phyloP scores from a whole-genome alignment of 2,329 filamentous ascomycete genomes.

The Phialophora expanda region DNA sequence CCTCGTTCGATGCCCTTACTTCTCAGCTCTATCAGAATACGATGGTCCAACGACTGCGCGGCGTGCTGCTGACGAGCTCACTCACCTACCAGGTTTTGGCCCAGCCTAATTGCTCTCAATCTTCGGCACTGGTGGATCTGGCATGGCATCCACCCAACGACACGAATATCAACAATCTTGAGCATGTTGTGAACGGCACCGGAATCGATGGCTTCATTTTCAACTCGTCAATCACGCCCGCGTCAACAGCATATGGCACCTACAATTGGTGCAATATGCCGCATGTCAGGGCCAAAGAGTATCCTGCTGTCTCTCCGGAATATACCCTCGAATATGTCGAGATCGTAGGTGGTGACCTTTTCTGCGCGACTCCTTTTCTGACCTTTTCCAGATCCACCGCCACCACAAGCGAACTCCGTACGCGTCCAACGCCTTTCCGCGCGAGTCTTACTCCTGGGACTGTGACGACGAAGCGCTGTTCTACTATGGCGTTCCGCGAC shows the following conservation, averaged over 20 bases:
- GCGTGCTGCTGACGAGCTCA: slow-evolving; percentile 16
- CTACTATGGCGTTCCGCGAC: slow-evolving; percentile 66
- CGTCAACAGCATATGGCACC: slow-evolving; percentile 59
- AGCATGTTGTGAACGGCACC: slow-evolving; percentile 60
- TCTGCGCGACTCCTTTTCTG: neutral
- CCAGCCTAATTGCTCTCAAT: slow-evolving; percentile 19
- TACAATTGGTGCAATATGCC: slow-evolving; percentile 93
- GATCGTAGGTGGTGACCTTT: slow-evolving; percentile 55
- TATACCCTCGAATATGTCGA: slow-evolving; percentile 77
- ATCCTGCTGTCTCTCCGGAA: slow-evolving; percentile 59
- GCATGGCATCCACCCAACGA: slow-evolving; percentile 64
- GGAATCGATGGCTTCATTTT: slow-evolving; percentile 77
- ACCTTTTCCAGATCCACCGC: slow-evolving; percentile 66
- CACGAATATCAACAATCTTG: slow-evolving; percentile 66
- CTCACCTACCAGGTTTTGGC: slow-evolving; percentile 9
- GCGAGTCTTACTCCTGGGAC: slow-evolving; percentile 73
- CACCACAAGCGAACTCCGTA: slow-evolving; percentile 88
- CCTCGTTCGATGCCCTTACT: slow-evolving; percentile 20
- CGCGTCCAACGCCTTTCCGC: slow-evolving; percentile 74
- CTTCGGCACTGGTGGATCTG: slow-evolving; percentile 46
- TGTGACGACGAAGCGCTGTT: slow-evolving; percentile 73
- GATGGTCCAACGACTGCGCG: slow-evolving; percentile 23
- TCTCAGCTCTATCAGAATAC: slow-evolving; percentile 20
- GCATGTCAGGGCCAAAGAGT: slow-evolving; percentile 72
- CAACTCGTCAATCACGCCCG: slow-evolving; percentile 66